Evolutionary conservation across 1,284 basidiomycete genomes (phyloP).

Genomic region (Hemileia vastatrix): DNA sequence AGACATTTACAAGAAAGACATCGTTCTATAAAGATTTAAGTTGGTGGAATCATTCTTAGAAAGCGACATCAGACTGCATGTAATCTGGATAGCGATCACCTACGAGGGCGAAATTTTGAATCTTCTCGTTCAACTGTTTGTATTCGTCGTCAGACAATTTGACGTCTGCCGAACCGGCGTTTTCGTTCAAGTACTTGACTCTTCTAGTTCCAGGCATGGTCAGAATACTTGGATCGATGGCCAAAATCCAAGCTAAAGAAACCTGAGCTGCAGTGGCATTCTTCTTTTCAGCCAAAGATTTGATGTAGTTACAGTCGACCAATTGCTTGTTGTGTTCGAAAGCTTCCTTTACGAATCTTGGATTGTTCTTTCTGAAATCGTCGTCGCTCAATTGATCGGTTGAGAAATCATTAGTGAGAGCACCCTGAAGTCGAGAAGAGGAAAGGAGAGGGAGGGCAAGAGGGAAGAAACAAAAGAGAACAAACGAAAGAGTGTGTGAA

Average conservation of each 20-base stretch:
- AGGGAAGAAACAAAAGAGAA: neutral
- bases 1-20: too few relatives aligned
- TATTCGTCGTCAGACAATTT: neutral
- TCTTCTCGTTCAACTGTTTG: neutral
- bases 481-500: too few relatives aligned
- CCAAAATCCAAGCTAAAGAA: constrained; percentile 26
- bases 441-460: neutral
- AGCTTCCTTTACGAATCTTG: constrained; percentile 29
- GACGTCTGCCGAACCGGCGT: neutral
- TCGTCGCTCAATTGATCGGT: constrained; percentile 26
- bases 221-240: too few relatives aligned
- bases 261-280: constrained; percentile 31
- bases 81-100: neutral
- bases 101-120: neutral
- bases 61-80: neutral
- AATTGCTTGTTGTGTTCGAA: constrained; percentile 26
- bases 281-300: constrained; percentile 27
- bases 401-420: constrained; percentile 30
- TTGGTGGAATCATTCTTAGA: neutral
- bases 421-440: constrained; percentile 15
- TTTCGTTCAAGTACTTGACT: neutral
- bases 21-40: too few relatives aligned
- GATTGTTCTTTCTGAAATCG: constrained; percentile 32
- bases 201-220: constrained; percentile 6
- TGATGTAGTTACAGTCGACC: constrained; percentile 4